Conservation (phyloP, 139 green algal genomes). For the Micractinium conductrix region DNA sequence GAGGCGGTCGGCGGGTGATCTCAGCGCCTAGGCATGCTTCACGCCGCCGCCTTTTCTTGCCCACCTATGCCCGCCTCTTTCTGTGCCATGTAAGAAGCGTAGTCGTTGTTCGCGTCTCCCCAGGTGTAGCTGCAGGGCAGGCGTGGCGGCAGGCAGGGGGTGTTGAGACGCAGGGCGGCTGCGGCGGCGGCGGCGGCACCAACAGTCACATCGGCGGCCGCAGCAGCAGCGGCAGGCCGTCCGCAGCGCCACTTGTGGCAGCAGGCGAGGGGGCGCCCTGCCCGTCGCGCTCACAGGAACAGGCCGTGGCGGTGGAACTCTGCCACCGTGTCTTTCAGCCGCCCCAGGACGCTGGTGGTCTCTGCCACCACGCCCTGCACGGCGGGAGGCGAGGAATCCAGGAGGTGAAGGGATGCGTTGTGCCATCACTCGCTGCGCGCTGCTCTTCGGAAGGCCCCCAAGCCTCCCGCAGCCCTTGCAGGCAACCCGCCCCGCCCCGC, state of each 20-base stretch:
- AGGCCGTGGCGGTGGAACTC: slow-evolving; percentile 50
- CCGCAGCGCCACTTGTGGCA: too few species aligned
- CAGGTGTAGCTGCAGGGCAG: slow-evolving; percentile 46
- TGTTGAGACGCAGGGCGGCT: too few species aligned
- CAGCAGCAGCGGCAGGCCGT: too few species aligned
- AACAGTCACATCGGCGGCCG: too few species aligned
- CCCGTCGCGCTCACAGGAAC: slow-evolving; percentile 37
- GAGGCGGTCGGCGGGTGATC: too few species aligned
- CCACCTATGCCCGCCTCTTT: slow-evolving; percentile 45
- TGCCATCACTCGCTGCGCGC: neutral
- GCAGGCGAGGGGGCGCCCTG: too few species aligned
- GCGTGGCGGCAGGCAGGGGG: too few species aligned
- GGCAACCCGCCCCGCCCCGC: too few species aligned
- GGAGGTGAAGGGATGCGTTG: neutral
- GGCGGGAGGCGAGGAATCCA: neutral
- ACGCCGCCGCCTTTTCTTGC: neutral
- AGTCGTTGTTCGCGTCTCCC: slow-evolving; percentile 56
- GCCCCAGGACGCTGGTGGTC: slow-evolving; percentile 26
- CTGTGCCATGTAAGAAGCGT: slow-evolving; percentile 42
- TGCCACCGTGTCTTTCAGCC: slow-evolving; percentile 41
- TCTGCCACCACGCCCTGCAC: slow-evolving; percentile 53
- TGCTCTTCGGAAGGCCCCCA: neutral
- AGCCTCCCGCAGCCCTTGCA: too few species aligned
- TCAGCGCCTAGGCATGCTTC: too few species aligned
- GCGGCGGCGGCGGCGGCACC: too few species aligned